Evolutionary conservation across 768 basidiomycete species (phyloP).

Genomic region (Russula brevipes): DNA sequence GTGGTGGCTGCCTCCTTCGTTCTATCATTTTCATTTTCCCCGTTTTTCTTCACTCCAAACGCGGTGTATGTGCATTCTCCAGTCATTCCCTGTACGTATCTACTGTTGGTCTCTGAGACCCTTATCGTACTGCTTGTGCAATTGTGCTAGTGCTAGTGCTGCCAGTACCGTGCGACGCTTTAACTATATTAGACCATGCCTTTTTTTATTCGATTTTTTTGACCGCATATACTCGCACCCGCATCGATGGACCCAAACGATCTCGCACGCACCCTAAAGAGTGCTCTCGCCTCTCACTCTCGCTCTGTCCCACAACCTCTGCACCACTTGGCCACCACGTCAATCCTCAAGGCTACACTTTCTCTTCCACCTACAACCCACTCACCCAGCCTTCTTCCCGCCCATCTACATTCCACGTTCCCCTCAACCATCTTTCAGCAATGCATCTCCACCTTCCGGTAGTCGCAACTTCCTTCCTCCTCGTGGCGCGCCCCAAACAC

Average conservation of each 20-base stretch:
- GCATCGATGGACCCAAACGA: neutral
- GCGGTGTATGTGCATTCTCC: constrained; percentile 20
- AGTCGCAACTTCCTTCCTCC: constrained; percentile 2
- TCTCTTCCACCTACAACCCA: constrained; percentile 33
- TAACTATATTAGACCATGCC: constrained; percentile 18
- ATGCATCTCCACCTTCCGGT: neutral
- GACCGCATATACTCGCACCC: too few relatives aligned
- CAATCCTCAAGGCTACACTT: constrained; percentile 33
- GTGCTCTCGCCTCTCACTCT: constrained; percentile 29
- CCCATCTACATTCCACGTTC: neutral
- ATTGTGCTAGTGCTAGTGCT: constrained; percentile 23
- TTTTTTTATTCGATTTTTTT: neutral
- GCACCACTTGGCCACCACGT: constrained; percentile 24
- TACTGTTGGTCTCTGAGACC: constrained; percentile 20
- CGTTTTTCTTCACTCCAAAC: constrained; percentile 12
- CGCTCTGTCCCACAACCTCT: constrained; percentile 29
- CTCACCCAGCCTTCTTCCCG: neutral
- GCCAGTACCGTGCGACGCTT: constrained; percentile 21
- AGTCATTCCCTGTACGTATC: constrained; percentile 26
- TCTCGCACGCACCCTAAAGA: constrained; percentile 28
- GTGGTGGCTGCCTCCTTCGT: constrained; percentile 16
- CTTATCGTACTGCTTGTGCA: constrained; percentile 26
- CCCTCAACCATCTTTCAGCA: constrained; percentile 9
- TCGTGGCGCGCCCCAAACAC: constrained; percentile 6
- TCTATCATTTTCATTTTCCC: neutral